These are phyloP conservation scores for Deuterostichococcus epilithicus DNA, from an alignment of 139 green algal species.

Conservation along the genomic window DNA sequence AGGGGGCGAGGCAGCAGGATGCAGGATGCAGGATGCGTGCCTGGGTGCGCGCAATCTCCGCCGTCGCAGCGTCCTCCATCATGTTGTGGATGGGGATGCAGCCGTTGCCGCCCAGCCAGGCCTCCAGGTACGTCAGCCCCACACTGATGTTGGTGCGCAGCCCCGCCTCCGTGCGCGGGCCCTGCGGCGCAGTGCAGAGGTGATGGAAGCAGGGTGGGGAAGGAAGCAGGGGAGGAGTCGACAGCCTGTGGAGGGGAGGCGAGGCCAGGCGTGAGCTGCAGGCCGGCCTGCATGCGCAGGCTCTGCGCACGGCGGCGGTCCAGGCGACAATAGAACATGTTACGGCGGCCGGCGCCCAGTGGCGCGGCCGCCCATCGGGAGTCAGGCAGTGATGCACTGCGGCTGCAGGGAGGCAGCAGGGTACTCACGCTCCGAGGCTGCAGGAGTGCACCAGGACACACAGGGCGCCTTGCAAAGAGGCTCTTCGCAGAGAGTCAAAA, in stretches of 20 bases:
- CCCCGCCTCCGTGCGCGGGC: slow-evolving; percentile 53
- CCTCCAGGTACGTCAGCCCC: slow-evolving; percentile 79
- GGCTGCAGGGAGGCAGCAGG: too few species aligned
- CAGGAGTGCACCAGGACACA: too few species aligned
- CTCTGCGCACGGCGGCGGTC: not conserved
- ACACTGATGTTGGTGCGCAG: slow-evolving; percentile 69
- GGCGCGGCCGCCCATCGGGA: too few species aligned
- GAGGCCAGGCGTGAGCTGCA: not conserved
- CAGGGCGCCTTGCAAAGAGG: too few species aligned
- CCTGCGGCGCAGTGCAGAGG: slow-evolving; percentile 21
- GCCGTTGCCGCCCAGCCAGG: slow-evolving; percentile 77
- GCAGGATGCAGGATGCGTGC: not conserved
- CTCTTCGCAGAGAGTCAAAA: too few species aligned
- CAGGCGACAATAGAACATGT: too few species aligned
- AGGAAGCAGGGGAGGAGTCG: not conserved
- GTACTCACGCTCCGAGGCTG: too few species aligned
- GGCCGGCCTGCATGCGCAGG: not conserved
- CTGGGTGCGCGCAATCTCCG: slow-evolving; percentile 74
- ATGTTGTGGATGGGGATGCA: slow-evolving; percentile 88
- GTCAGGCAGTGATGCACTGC: too few species aligned
- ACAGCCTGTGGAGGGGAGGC: not conserved
- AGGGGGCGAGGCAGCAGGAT: not conserved
- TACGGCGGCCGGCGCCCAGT: too few species aligned
- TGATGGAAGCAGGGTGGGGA: slow-evolving; percentile 35
- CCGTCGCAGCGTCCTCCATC: slow-evolving; percentile 91